Conservation (phyloP, 371 early-diverging fungal species). For the Quaeritorhiza haematococci region DNA sequence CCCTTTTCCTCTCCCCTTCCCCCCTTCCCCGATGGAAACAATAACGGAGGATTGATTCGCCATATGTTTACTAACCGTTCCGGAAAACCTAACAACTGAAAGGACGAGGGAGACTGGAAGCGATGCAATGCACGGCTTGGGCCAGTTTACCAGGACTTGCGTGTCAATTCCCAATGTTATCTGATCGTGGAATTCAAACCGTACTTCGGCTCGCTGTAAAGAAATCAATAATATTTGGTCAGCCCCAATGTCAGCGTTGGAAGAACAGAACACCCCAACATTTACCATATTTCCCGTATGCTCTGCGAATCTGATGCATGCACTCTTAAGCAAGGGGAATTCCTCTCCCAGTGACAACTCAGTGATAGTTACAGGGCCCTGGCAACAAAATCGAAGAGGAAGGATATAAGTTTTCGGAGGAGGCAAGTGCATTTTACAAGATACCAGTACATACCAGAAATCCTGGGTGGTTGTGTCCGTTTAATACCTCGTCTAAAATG, state of each 20-base stretch:
- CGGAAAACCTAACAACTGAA: conserved; percentile 79
- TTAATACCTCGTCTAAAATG: conserved; percentile 71
- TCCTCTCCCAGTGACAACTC: conserved; percentile 85
- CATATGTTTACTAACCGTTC: conserved; percentile 67
- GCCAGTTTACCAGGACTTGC: conserved; percentile 86
- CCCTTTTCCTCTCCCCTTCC: too few relatives aligned
- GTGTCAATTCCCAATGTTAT: conserved; percentile 49
- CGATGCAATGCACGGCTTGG: conserved; percentile 76
- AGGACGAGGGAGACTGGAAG: conserved; percentile 81
- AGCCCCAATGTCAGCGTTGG: conserved; percentile 4
- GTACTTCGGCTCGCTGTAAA: conserved; percentile 65
- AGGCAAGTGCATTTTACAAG: background rate
- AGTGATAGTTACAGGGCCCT: conserved; percentile 82
- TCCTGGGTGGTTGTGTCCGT: conserved; percentile 71
- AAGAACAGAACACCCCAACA: conserved; percentile 2
- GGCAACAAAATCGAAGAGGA: conserved; percentile 4
- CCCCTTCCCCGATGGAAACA: too few relatives aligned
- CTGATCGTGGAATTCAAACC: conserved; percentile 65
- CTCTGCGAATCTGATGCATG: conserved; percentile 65
- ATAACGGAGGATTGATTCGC: conserved; percentile 7
- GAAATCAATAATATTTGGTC: too few relatives aligned
- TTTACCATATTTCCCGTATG: conserved; percentile 65
- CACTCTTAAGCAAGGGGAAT: conserved; percentile 73
- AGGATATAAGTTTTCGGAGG: too few relatives aligned
- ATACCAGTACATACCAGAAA: conserved; percentile 58